Conservation (phyloP, 805 yeast genomes). For the Wickerhamiella parazyma region DNA sequence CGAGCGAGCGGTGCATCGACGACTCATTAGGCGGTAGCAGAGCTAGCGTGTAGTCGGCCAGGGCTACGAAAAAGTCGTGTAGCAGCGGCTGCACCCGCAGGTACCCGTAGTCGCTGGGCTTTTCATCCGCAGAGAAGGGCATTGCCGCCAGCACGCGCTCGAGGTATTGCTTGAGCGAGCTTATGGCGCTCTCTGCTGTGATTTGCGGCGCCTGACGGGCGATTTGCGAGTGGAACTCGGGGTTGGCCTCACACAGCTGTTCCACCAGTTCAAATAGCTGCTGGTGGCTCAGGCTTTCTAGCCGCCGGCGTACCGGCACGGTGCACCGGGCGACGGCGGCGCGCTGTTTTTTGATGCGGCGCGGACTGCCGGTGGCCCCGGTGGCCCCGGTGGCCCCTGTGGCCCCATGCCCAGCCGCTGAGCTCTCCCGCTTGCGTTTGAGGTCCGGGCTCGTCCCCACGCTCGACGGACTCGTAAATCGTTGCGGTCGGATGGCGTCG, state of each 20-base stretch:
- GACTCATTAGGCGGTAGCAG: constrained; percentile 60
- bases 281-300: constrained; percentile 52
- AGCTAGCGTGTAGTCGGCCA: constrained; percentile 61
- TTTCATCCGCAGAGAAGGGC: constrained; percentile 61
- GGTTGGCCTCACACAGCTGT: constrained; percentile 43
- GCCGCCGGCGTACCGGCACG: constrained; percentile 47
- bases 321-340: constrained; percentile 17
- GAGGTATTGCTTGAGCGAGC: constrained; percentile 35
- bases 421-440: constrained; percentile 20
- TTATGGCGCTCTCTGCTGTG: constrained; percentile 38
- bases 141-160: constrained; percentile 33
- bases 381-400: background rate
- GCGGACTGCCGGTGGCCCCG: background rate
- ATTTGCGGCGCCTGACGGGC: constrained; percentile 43
- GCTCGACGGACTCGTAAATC: background rate
- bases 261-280: constrained; percentile 41
- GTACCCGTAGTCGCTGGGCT: constrained; percentile 60
- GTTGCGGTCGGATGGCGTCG: constrained; percentile 19
- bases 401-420: too few relatives aligned
- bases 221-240: constrained; percentile 44
- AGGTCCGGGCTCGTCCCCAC: constrained; percentile 12
- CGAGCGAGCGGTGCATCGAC: constrained; percentile 40
- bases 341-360: background rate
- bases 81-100: constrained; percentile 55
- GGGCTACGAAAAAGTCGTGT: constrained; percentile 53